These are phyloP conservation scores for Zanthoxylum bungeanum DNA, from an alignment of 345 rosid species.

Conservation along the genomic window DNA sequence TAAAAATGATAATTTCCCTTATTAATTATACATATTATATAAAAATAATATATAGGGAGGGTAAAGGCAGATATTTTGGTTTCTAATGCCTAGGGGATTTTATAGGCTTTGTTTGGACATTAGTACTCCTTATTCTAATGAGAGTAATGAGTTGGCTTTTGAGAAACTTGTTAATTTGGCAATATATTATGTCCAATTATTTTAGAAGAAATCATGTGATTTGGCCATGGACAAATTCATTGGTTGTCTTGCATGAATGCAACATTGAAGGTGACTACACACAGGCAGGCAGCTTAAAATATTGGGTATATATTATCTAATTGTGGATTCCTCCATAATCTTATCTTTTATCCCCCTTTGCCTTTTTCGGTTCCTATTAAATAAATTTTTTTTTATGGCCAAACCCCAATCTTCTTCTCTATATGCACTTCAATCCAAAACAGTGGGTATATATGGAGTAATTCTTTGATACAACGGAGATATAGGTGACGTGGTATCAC, in stretches of 20 bases:
- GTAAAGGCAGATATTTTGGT: slow-evolving; percentile 10
- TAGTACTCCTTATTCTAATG: slow-evolving; percentile 16
- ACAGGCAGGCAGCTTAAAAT: slow-evolving; percentile 31
- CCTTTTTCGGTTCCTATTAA: slow-evolving; percentile 26
- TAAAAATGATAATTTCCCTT: too few relatives aligned
- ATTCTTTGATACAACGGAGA: too few relatives aligned
- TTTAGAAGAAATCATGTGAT: slow-evolving; percentile 26
- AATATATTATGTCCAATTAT: slow-evolving; percentile 13
- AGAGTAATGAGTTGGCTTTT: slow-evolving; percentile 37
- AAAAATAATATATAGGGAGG: background rate
- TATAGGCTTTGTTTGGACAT: slow-evolving; percentile 30
- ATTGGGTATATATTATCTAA: slow-evolving; percentile 37
- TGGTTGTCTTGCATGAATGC: slow-evolving; percentile 47
- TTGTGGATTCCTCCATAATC: slow-evolving; percentile 36
- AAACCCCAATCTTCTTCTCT: slow-evolving; percentile 20
- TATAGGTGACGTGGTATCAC: too few relatives aligned
- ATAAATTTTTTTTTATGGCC: slow-evolving; percentile 3
- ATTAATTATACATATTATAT: background rate
- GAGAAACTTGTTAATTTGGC: slow-evolving; percentile 25
- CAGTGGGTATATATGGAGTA: background rate
- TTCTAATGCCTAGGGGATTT: slow-evolving; percentile 9
- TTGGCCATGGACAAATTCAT: slow-evolving; percentile 34
- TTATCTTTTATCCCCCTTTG: slow-evolving; percentile 33
- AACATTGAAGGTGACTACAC: slow-evolving; percentile 37
- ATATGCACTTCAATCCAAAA: background rate